Evolutionary conservation across 2,329 filamentous ascomycete species (phyloP), one percentile per base, ranked within the genome.

Genomic region (Cordyceps cicadae): DNA sequence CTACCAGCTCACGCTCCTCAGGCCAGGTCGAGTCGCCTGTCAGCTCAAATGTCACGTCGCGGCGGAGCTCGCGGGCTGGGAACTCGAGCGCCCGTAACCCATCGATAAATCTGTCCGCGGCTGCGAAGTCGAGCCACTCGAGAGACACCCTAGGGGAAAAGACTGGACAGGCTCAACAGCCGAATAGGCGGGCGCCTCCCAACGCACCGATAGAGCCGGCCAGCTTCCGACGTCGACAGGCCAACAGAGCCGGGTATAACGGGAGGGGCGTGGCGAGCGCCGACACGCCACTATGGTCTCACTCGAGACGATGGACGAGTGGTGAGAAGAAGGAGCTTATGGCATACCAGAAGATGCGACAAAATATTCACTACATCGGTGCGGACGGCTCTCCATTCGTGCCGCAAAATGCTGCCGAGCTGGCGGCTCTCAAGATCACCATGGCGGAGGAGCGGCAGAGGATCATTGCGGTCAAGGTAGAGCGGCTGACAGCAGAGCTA

Each of bases 271-370:
- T 2, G 14, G 21, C n/a, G 26, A 21, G 46, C 24, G 5, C 15
- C 34, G 54, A 52, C 3, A 5, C 54, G 5, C 49, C 24, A 5
- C 49, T 48, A 7, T 64, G 63, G 61, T 32, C 56, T 17, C 56
- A 65, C n/a, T 64, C 63, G 15, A 60, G 41, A 46, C 55, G 43
- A 9, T 68, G 66, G 67, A 60, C 58, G 3, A 66, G 63, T 21
- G 12, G 32, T 2, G 48, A 60, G 29, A 62, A 64, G 24, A 48
- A 59, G 26, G 61, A 61, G 46, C 53, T 60, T 11, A 63, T 54
- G 14, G 62, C 50, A 5, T 68, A 63, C 50, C 59, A 62, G 7
- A 66, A 64, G 59, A 59, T 66, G 54, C 54, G 61, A 45, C 51
- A 60, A n/a, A 63, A 65, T 54, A 43, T 68, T 39, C 52, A 54